Evolutionary conservation across 2,329 filamentous ascomycete species (phyloP), one percentile per base, ranked within the genome.

Genomic region (Penicillium hordei): DNA sequence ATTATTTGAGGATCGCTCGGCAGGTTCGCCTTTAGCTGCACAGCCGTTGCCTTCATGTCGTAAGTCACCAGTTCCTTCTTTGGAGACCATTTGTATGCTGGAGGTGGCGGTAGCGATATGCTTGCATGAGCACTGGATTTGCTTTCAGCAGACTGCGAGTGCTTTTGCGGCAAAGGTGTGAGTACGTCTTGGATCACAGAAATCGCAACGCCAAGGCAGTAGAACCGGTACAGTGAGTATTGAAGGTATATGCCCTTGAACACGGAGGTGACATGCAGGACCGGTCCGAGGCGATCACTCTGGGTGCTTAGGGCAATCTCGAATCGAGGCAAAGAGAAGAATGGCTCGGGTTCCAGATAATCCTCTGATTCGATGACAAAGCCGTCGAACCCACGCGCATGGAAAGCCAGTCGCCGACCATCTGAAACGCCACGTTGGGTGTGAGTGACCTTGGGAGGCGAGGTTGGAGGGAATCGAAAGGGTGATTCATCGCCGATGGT

Each of bases 211-310:
- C 91, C 90, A 27, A 95, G 82, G 0, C 93, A 89, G 70, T 97
- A 99, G 71, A 96, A 93, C 4, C 93, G 88, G 72, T 95, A 96
- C 0, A 99, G 83, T 0, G 95, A 99, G 71, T 97, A 97, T 50
- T 95, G 89, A 8, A 96, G 70, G 60, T 90, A 86, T 2, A 99
- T 77, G 6, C 89, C 91, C 64, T 89, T 89, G 21, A 94, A 83
- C 52, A 89, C 85, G 0, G 91, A 89, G 64, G 95, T 91, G 43
- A 97, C 77, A 70, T 97, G 91, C 69, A 97, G 90, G 6, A 96
- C 82, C 0, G 92, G 90, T 0, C 93, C 93, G 68, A 96, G 90
- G 31, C 85, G 85, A 72, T 99, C 94, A 63, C 90, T 95, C 4
- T 87, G 82, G 0, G 94, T 95, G 29, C 89, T 91, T 55, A 97